Conservation (phyloP, 1,284 basidiomycete genomes). For the Ustilago tritici region DNA sequence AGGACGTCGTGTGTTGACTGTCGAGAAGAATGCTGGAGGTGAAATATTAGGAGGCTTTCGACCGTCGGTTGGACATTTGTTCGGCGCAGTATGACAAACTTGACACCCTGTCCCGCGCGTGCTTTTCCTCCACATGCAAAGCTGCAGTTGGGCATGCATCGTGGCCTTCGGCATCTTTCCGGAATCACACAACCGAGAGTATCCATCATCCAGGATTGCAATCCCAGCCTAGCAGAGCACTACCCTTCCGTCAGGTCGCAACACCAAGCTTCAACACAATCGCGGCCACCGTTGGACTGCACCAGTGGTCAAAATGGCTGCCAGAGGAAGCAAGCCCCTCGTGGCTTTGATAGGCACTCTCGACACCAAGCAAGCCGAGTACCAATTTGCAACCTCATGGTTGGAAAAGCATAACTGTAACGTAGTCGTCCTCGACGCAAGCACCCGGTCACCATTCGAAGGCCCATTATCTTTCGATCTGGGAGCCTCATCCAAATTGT, state of each 20-base stretch:
- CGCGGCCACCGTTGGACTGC: neutral
- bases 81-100: constrained; percentile 1
- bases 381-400: constrained; percentile 31
- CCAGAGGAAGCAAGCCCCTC: constrained; percentile 9
- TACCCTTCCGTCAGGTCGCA: neutral
- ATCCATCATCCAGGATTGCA: too few relatives aligned
- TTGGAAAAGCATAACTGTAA: constrained; percentile 29
- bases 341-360: constrained; percentile 47
- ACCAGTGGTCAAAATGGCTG: neutral
- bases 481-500: constrained; percentile 7
- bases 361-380: constrained; percentile 46
- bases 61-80: neutral
- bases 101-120: constrained; percentile 8
- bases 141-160: neutral
- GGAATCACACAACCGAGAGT: neutral
- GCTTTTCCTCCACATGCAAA: constrained; percentile 12
- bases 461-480: constrained; percentile 22
- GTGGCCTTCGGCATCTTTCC: constrained; percentile 1
- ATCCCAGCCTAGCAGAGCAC: too few relatives aligned
- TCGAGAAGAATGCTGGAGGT: neutral
- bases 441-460: constrained; percentile 20
- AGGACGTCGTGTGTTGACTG: neutral
- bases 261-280: neutral
- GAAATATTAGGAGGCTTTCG: neutral
- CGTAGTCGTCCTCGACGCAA: constrained; percentile 27